A percentile compares a stretch with the other conserved stretches of the same genome.
Conservation (phyloP, 2,329 filamentous ascomycete species). For the Epichloe coenophiala region DNA sequence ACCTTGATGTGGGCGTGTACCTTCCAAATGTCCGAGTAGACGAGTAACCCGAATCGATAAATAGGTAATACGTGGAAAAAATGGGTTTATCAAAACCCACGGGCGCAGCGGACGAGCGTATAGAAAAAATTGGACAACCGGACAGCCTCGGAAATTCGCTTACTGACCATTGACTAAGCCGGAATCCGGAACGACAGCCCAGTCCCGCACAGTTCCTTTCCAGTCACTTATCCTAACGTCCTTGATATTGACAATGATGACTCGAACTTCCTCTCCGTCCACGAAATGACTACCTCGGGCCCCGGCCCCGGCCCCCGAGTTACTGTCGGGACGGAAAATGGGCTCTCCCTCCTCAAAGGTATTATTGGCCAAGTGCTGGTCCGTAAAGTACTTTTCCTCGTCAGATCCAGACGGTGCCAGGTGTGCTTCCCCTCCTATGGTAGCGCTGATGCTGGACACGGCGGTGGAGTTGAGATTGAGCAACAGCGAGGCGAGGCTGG, state of each 20-base stretch:
- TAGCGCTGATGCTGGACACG: conserved; percentile 78
- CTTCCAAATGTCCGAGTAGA: too few relatives aligned
- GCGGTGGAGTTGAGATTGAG: conserved; percentile 85
- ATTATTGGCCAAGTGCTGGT: conserved; percentile 81
- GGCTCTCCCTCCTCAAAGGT: conserved; percentile 52
- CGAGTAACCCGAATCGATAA: too few relatives aligned
- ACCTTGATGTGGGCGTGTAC: too few relatives aligned
- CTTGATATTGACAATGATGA: conserved; percentile 73
- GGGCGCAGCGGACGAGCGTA: too few relatives aligned
- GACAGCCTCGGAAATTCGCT: background rate
- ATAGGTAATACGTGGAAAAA: too few relatives aligned
- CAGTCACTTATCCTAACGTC: conserved; percentile 85
- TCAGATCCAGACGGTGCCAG: conserved; percentile 61
- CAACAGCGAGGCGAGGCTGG: conserved; percentile 68
- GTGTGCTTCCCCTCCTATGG: conserved; percentile 76
- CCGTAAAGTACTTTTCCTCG: conserved; percentile 73
- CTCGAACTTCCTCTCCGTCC: conserved; percentile 69
- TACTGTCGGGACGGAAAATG: conserved; percentile 19
- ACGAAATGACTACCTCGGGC: conserved; percentile 55
- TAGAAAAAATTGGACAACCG: background rate
- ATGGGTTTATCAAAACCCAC: too few relatives aligned
- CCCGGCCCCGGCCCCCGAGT: conserved; percentile 27
- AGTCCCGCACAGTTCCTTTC: conserved; percentile 89
- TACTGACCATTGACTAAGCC: conserved; percentile 27
- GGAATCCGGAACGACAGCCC: conserved; percentile 30